A percentile compares a stretch with the other conserved stretches of the same genome.
These are phyloP conservation scores for Ceratobasidium sp. DNA, from an alignment of 1,284 basidiomycete species.

Conservation along the genomic window DNA sequence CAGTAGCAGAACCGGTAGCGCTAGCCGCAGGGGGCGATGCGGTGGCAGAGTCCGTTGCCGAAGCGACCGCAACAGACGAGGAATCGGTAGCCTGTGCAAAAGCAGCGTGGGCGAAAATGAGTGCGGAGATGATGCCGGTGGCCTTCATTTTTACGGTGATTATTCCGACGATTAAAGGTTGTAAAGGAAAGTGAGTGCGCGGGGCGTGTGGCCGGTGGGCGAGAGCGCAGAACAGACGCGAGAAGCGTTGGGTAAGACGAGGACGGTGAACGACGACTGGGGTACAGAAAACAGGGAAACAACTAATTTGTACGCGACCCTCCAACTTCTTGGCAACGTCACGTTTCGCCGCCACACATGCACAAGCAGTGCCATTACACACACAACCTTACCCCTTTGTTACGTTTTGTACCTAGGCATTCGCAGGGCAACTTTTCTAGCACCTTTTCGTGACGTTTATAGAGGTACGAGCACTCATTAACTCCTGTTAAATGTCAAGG, in stretches of 20 bases:
- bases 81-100: conserved; percentile 43
- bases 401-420: too few relatives aligned
- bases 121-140: conserved; percentile 44
- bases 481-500: too few relatives aligned
- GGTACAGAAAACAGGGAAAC: conserved; percentile 27
- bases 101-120: conserved; percentile 44
- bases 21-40: conserved; percentile 2
- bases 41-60: background rate
- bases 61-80: background rate
- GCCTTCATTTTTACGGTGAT: conserved; percentile 29
- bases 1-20: background rate
- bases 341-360: too few relatives aligned
- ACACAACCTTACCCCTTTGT: too few relatives aligned
- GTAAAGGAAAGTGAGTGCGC: conserved; percentile 37
- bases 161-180: background rate
- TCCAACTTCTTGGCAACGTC: too few relatives aligned
- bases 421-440: too few relatives aligned
- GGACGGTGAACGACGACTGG: conserved; percentile 13
- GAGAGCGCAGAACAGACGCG: background rate
- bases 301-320: too few relatives aligned
- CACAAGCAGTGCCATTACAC: too few relatives aligned
- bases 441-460: too few relatives aligned
- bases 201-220: conserved; percentile 26
- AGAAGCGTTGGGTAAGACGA: conserved; percentile 14
- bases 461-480: too few relatives aligned